Percentiles rank a stretch among this genome's conserved stretches.
Conservation (phyloP, 2,329 filamentous ascomycete genomes). For the Cadophora sp. region DNA sequence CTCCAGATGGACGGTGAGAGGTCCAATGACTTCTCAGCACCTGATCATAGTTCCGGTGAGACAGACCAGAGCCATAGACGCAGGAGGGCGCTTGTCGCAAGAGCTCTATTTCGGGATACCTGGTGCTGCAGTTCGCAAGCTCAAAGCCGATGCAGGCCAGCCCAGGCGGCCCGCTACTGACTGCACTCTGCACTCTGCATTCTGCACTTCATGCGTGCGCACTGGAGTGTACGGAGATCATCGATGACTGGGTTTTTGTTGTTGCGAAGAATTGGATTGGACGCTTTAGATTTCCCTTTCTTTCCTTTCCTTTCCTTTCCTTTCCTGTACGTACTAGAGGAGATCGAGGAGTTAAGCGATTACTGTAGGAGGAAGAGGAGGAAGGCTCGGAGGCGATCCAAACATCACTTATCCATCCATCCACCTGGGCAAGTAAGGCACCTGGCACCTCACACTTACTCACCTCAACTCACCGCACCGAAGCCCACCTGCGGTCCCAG, state of each 20-base stretch:
- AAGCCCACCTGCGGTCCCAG: too few relatives aligned
- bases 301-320: not conserved
- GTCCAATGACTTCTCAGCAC: conserved; percentile 32
- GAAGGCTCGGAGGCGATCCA: too few relatives aligned
- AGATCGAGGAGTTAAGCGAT: too few relatives aligned
- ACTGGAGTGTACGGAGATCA: not conserved
- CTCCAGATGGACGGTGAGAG: conserved; percentile 20
- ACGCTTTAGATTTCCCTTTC: not conserved
- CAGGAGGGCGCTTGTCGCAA: conserved; percentile 24
- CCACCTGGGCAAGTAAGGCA: too few relatives aligned
- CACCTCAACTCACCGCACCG: too few relatives aligned
- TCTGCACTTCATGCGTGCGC: not conserved
- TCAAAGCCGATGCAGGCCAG: conserved; percentile 31
- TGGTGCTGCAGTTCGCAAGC: not conserved
- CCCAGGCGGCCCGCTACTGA: not conserved
- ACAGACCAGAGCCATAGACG: conserved; percentile 24
- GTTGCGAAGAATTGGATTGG: not conserved
- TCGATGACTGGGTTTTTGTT: conserved; percentile 7
- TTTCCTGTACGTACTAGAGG: too few relatives aligned
- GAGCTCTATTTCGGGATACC: conserved; percentile 7
- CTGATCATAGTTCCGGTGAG: not conserved
- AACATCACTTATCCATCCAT: too few relatives aligned
- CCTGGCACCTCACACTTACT: too few relatives aligned
- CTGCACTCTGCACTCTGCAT: too few relatives aligned
- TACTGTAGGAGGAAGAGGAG: too few relatives aligned